Base-by-base conservation (phyloP, 495 filamentous ascomycete species). In the Cryomyces antarcticus region DNA sequence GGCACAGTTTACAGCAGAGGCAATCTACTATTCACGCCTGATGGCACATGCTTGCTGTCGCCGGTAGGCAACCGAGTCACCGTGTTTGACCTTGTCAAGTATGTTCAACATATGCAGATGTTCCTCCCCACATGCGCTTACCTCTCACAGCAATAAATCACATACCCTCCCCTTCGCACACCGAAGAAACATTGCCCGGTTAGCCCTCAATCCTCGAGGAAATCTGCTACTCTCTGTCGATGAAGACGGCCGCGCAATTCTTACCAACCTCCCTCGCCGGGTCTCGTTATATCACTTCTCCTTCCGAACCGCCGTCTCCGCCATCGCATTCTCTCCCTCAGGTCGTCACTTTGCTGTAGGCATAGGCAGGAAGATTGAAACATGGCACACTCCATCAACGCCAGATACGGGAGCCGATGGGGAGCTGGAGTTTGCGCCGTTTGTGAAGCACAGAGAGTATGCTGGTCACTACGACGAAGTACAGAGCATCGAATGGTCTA, bases 1-100 rank as follows among this genome's bases (percentile, higher is more conserved):
- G 92, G 89, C 48, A 97, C 87, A 51, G 89, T 97, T 51, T 97
- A 95, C 67, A 81, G 84, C 64, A 82, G 81, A 69, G 89, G 92
- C 61, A 96, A 95, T 58, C 72, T 97, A 46, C 72, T 93, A 51
- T 97, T 94, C 67, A 92, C 82, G 53, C 88, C 86, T 50, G 89
- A 97, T 74, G 89, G 89, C 50, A 88, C 81, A 50, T 86, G 82
- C 61, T 70, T 97, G 38, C 78, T 89, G 48, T 96, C 92, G n/a
- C 89, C 89, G 27, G 92, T 97, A 43, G 89, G 89, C 53, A 97
- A 96, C 64, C 68, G 83, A 54, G 83, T 97, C 41, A 82, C 89
- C 2, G 80, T 95, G 40, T 97, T 97, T 61, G 87, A 97, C 56
- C 68, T 97, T 13, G 78, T 94, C 45, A 85, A 95, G 87, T 94